These are phyloP conservation scores for Monosporozyma aquatica DNA, from an alignment of 805 yeast species.

Conservation along the genomic window DNA sequence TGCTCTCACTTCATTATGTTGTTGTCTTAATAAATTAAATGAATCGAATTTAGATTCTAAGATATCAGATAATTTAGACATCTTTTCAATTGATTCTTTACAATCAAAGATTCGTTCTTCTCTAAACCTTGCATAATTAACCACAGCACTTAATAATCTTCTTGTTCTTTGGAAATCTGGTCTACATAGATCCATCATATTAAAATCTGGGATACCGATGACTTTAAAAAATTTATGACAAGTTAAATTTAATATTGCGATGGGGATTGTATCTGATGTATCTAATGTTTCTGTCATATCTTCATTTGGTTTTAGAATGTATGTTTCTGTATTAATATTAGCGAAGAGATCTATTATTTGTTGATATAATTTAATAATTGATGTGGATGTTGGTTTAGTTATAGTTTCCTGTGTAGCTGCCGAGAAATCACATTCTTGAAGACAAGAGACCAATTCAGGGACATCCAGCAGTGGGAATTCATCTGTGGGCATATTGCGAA, in stretches of 20 bases:
- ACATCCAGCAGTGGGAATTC: slow-evolving; percentile 55
- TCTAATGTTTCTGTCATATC: background rate
- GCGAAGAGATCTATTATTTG: slow-evolving; percentile 54
- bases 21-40: slow-evolving; percentile 31
- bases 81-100: slow-evolving; percentile 48
- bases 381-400: slow-evolving; percentile 47
- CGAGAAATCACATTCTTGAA: slow-evolving; percentile 51
- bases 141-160: slow-evolving; percentile 68
- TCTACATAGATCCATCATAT: slow-evolving; percentile 59
- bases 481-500: slow-evolving; percentile 24
- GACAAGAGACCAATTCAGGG: slow-evolving; percentile 47
- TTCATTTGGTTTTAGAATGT: background rate
- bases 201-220: slow-evolving; percentile 73
- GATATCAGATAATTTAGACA: slow-evolving; percentile 42
- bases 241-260: slow-evolving; percentile 35
- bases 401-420: slow-evolving; percentile 52
- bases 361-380: slow-evolving; percentile 45
- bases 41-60: slow-evolving; percentile 37
- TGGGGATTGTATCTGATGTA: slow-evolving; percentile 4
- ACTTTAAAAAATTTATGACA: slow-evolving; percentile 54
- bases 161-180: slow-evolving; percentile 66
- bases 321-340: slow-evolving; percentile 37
- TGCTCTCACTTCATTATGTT: slow-evolving; percentile 31
- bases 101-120: slow-evolving; percentile 68
- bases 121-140: slow-evolving; percentile 76